Evolutionary conservation across 1,284 basidiomycete genomes (phyloP).

Genomic region (Athelia sp.): DNA sequence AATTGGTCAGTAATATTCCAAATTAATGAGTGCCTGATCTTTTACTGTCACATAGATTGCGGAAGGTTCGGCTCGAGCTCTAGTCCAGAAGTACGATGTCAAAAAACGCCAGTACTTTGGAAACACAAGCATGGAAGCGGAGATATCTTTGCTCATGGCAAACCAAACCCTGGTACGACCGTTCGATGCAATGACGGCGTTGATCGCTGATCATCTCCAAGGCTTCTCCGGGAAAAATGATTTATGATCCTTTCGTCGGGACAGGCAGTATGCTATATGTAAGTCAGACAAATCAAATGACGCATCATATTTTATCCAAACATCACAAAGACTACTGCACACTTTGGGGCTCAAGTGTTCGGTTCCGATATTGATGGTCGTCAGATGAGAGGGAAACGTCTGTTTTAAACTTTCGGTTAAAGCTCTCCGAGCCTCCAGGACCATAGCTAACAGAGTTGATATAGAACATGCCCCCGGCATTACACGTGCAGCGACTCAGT

Average conservation of each 20-base stretch:
- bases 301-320: conserved; percentile 2
- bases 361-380: conserved; percentile 98
- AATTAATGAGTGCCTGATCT: not conserved
- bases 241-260: conserved; percentile 97
- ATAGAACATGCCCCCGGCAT: conserved; percentile 64
- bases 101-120: conserved; percentile 92
- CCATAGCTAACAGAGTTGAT: not conserved
- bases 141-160: conserved; percentile 93
- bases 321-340: conserved; percentile 59
- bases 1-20: conserved; percentile 61
- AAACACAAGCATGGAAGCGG: conserved; percentile 98
- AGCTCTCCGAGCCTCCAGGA: not conserved
- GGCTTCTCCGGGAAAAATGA: conserved; percentile 83
- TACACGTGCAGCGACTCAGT: conserved; percentile 78
- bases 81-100: conserved; percentile 75
- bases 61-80: conserved; percentile 64
- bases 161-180: conserved; percentile 80
- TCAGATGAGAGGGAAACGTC: conserved; percentile 92
- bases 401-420: conserved; percentile 1
- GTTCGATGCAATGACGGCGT: conserved; percentile 1
- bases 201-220: conserved; percentile 22
- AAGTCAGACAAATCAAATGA: conserved; percentile 14
- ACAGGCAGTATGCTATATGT: conserved; percentile 96
- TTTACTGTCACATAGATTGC: conserved; percentile 46
- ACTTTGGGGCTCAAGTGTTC: conserved; percentile 85